Conservation (phyloP, 768 basidiomycete species). For the Dentipellis sp. region DNA sequence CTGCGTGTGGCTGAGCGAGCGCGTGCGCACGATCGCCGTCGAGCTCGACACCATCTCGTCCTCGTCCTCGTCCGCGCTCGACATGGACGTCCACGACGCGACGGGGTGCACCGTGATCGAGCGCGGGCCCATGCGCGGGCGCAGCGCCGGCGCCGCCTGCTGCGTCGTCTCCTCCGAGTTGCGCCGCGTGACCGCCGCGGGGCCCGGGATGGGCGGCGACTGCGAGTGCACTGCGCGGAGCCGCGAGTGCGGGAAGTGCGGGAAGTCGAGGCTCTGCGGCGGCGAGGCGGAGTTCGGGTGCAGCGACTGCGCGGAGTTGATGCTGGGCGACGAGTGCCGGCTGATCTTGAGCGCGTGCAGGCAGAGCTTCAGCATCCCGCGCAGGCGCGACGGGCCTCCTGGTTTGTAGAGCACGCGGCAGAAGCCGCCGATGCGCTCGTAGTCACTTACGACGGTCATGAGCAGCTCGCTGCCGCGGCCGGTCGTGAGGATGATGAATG, state of each 20-base stretch:
- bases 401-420: constrained; percentile 89
- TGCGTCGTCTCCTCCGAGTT: constrained; percentile 37
- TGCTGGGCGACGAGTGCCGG: constrained; percentile 21
- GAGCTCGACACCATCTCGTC: constrained; percentile 19
- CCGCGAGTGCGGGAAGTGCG: not conserved
- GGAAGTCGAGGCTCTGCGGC: not conserved
- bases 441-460: constrained; percentile 55
- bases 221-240: constrained; percentile 2
- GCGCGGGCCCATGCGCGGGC: constrained; percentile 49
- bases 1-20: constrained; percentile 12
- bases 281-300: constrained; percentile 1
- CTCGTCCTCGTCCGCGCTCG: constrained; percentile 26
- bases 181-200: constrained; percentile 21
- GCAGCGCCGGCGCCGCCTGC: constrained; percentile 6
- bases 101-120: constrained; percentile 39
- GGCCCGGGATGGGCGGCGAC: not conserved
- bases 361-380: constrained; percentile 54
- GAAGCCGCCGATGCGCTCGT: constrained; percentile 77
- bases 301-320: constrained; percentile 2
- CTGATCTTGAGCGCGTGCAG: constrained; percentile 47
- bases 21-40: constrained; percentile 4
- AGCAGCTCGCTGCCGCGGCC: constrained; percentile 55
- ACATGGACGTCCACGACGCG: constrained; percentile 25
- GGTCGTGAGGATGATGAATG: constrained; percentile 71
- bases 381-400: constrained; percentile 70